These are phyloP conservation scores for Yamadazyma philogaea DNA, from an alignment of 805 yeast species.

Conservation along the genomic window DNA sequence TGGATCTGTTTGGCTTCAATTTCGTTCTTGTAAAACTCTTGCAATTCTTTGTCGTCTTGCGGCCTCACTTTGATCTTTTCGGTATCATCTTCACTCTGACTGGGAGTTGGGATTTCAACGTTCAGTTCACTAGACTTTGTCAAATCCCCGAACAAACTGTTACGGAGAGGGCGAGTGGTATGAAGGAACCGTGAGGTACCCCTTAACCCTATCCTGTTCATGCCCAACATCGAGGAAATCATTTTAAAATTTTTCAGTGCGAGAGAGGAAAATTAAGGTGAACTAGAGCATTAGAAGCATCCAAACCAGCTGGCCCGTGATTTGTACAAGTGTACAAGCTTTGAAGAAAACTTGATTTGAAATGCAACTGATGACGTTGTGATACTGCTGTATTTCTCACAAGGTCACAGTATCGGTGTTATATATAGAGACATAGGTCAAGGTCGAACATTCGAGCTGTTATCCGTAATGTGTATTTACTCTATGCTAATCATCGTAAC, in stretches of 20 bases:
- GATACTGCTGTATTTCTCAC: too few relatives aligned
- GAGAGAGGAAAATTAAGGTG: not conserved
- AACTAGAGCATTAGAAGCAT: too few relatives aligned
- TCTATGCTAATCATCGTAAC: slow-evolving; percentile 48
- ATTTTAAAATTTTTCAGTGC: slow-evolving; percentile 8
- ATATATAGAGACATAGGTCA: not conserved
- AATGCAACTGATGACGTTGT: too few relatives aligned
- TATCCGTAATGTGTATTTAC: slow-evolving; percentile 2
- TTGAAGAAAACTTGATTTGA: too few relatives aligned
- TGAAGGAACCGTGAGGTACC: not conserved
- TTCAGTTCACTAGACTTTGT: slow-evolving; percentile 9
- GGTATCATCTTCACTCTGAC: slow-evolving; percentile 11
- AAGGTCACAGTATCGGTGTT: too few relatives aligned
- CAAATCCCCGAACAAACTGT: slow-evolving; percentile 15
- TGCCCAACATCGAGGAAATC: slow-evolving; percentile 2
- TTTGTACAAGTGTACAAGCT: too few relatives aligned
- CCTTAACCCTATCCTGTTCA: slow-evolving; percentile 6
- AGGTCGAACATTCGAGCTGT: not conserved
- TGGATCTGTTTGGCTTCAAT: slow-evolving; percentile 38
- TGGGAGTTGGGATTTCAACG: slow-evolving; percentile 6
- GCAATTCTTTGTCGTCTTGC: slow-evolving; percentile 37
- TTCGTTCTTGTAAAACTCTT: slow-evolving; percentile 50
- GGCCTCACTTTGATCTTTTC: slow-evolving; percentile 22
- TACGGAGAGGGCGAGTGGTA: not conserved
- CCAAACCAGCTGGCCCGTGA: too few relatives aligned